Evolutionary conservation across 768 basidiomycete species (phyloP).

Genomic region (Calocybe gangraenosa): DNA sequence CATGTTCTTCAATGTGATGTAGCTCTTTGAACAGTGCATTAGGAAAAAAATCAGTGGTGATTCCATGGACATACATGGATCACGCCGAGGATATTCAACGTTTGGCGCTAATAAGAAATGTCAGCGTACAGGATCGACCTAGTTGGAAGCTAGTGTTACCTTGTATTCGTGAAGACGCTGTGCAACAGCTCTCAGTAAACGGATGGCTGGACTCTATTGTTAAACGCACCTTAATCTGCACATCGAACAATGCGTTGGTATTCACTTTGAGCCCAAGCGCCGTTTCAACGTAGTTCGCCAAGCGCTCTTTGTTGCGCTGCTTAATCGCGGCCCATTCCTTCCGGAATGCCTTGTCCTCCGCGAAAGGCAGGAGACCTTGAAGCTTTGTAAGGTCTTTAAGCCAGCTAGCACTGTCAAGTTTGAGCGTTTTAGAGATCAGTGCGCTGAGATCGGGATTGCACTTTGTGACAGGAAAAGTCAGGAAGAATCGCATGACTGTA

Average conservation of each 20-base stretch:
- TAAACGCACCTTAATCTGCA: slow-evolving; percentile 78
- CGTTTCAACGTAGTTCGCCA: slow-evolving; percentile 70
- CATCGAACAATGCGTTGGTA: slow-evolving; percentile 80
- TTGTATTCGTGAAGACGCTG: slow-evolving; percentile 93
- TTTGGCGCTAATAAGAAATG: slow-evolving; percentile 65
- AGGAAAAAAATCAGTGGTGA: neutral
- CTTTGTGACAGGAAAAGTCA: slow-evolving; percentile 25
- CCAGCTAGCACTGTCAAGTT: slow-evolving; percentile 74
- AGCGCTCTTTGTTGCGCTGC: slow-evolving; percentile 85
- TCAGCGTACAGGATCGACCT: too few species aligned
- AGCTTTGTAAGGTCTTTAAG: slow-evolving; percentile 80
- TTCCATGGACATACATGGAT: slow-evolving; percentile 56
- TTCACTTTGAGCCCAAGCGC: slow-evolving; percentile 70
- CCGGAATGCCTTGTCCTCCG: slow-evolving; percentile 72
- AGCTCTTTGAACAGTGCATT: slow-evolving; percentile 47
- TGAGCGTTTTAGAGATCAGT: slow-evolving; percentile 81
- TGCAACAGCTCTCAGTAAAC: neutral
- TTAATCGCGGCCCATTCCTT: slow-evolving; percentile 82
- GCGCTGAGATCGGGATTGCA: slow-evolving; percentile 87
- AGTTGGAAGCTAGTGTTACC: slow-evolving; percentile 27
- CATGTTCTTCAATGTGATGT: slow-evolving; percentile 78
- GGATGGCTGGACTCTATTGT: neutral
- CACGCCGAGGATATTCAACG: slow-evolving; percentile 88
- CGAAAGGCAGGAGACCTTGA: slow-evolving; percentile 67
- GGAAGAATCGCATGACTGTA: neutral